Evolutionary conservation across 208 protist genomes (phyloP).

Genomic region (Trypanosoma conorhini): DNA sequence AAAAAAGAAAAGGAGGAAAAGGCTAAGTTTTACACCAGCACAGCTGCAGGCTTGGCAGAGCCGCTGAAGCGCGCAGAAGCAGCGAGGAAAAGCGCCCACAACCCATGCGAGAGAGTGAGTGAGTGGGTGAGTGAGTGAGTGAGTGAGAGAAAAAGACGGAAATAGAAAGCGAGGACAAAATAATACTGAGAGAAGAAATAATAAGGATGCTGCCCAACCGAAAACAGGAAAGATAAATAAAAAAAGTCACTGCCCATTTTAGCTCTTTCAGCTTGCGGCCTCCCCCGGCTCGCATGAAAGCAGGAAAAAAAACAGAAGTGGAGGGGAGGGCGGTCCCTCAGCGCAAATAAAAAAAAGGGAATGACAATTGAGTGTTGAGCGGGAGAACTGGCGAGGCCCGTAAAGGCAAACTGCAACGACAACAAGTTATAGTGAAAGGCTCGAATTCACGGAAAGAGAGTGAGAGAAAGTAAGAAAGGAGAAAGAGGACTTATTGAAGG

Average conservation of each 20-base stretch:
- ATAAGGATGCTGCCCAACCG: slow-evolving; percentile 4
- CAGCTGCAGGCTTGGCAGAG: neutral
- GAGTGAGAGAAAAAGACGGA: no score
- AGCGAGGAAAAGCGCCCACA: neutral
- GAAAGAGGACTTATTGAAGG: neutral
- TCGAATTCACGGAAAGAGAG: neutral
- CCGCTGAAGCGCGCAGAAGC: neutral
- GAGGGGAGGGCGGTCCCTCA: no score
- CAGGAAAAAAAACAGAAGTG: neutral
- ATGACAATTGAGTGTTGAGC: no score
- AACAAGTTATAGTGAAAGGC: neutral
- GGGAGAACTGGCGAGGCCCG: no score
- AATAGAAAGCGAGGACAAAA: neutral
- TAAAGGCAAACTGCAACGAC: no score
- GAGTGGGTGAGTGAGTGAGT: no score
- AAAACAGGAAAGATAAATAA: slow-evolving; percentile 10
- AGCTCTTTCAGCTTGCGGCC: neutral
- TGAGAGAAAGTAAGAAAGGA: neutral
- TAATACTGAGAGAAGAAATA: slow-evolving; percentile 20
- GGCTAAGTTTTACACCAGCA: neutral
- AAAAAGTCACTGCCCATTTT: neutral
- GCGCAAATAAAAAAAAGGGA: no score
- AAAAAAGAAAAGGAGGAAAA: neutral
- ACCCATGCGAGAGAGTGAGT: no score
- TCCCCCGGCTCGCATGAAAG: neutral